These are phyloP conservation scores for Venturiaceae sp. DNA, from an alignment of 2,329 filamentous ascomycete genomes.

Conservation along the genomic window DNA sequence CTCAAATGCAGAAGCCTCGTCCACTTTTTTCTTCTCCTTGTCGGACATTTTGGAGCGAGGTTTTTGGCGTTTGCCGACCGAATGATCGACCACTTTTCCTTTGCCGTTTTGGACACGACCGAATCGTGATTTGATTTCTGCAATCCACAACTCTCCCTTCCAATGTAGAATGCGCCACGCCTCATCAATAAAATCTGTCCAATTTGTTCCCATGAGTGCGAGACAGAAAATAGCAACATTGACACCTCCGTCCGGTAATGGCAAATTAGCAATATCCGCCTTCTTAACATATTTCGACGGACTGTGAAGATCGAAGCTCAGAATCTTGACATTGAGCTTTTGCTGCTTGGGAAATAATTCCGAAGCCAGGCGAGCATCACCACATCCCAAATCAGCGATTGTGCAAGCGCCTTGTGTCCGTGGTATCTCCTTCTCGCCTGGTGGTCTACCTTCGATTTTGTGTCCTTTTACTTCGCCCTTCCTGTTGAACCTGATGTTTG, in stretches of 20 bases:
- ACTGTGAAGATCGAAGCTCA: conserved; percentile 80
- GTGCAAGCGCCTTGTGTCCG: conserved; percentile 63
- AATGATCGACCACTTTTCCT: conserved; percentile 46
- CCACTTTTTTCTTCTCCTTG: conserved; percentile 31
- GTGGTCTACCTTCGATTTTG: conserved; percentile 13
- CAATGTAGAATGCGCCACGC: conserved; percentile 84
- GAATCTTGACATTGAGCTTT: conserved; percentile 62
- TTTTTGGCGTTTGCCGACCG: conserved; percentile 58
- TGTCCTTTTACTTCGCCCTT: conserved; percentile 25
- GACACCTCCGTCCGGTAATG: conserved; percentile 61
- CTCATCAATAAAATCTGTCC: conserved; percentile 93
- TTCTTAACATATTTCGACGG: conserved; percentile 69
- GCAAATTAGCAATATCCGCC: conserved; percentile 80
- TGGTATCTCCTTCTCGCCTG: conserved; percentile 37
- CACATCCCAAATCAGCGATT: conserved; percentile 88
- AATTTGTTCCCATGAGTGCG: conserved; percentile 98
- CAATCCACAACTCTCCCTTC: conserved; percentile 94
- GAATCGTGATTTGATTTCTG: conserved; percentile 94
- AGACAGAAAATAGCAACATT: conserved; percentile 93
- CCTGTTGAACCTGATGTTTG: conserved; percentile 36
- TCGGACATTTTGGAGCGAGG: conserved; percentile 23
- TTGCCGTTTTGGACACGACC: conserved; percentile 35
- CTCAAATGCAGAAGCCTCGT: conserved; percentile 33
- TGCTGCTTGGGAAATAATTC: conserved; percentile 53
- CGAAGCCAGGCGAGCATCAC: conserved; percentile 73